phyloP scores from a whole-genome alignment of 2,329 filamentous ascomycete genomes.

The Aspergillus jensenii region DNA sequence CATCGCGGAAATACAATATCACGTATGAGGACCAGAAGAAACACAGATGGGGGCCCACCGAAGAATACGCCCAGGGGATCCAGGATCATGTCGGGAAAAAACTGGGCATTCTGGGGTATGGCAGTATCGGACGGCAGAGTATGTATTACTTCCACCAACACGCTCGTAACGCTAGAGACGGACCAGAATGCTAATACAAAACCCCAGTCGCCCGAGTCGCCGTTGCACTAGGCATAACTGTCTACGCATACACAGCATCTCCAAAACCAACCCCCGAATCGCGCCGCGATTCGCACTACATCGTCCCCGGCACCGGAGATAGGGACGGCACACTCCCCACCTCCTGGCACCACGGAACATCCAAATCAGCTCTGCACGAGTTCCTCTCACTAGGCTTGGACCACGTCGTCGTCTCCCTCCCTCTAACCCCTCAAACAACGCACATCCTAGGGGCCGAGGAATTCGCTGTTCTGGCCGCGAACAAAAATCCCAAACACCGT shows the following conservation, averaged over 20 bases:
- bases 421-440: constrained; percentile 57
- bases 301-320: constrained; percentile 66
- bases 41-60: constrained; percentile 48
- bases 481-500: constrained; percentile 24
- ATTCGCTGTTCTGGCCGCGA: constrained; percentile 52
- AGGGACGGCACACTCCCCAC: constrained; percentile 54
- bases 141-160: constrained; percentile 17
- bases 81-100: constrained; percentile 59
- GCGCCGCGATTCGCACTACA: constrained; percentile 63
- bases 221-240: constrained; percentile 66
- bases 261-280: constrained; percentile 67
- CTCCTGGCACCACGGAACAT: constrained; percentile 58
- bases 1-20: constrained; percentile 54
- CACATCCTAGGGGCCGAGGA: constrained; percentile 56
- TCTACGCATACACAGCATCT: constrained; percentile 73
- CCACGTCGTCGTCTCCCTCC: constrained; percentile 57
- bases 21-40: constrained; percentile 60
- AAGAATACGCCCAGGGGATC: constrained; percentile 26
- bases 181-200: constrained; percentile 2
- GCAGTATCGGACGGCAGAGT: constrained; percentile 63
- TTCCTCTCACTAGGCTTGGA: constrained; percentile 59
- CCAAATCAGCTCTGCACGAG: constrained; percentile 51
- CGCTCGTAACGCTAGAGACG: neutral
- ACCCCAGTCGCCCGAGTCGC: constrained; percentile 55
- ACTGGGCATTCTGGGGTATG: constrained; percentile 63